A percentile compares a stretch with the other conserved stretches of the same genome.
Evolutionary conservation across 2,329 filamentous ascomycete species (phyloP).

Genomic region (Pyrenophora teres): DNA sequence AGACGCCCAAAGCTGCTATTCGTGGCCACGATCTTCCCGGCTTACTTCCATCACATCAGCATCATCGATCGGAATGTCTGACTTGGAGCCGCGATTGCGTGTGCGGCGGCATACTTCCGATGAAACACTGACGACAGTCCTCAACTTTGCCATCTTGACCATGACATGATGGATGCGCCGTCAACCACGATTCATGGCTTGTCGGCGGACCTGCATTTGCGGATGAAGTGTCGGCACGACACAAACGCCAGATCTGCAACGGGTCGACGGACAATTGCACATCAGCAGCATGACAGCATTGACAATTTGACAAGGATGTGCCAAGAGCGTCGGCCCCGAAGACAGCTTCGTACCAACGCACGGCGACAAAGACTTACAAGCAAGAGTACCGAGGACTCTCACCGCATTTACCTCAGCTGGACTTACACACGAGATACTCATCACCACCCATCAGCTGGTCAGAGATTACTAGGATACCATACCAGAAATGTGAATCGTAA

Average conservation of each 20-base stretch:
- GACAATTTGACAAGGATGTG: not conserved
- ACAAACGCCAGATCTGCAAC: not conserved
- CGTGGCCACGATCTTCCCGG: not conserved
- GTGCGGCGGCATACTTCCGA: slow-evolving; percentile 1
- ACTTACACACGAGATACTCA: too few species aligned
- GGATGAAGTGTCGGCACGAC: slow-evolving; percentile 1
- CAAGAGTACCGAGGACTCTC: too few species aligned
- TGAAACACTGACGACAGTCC: slow-evolving; percentile 7
- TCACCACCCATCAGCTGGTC: too few species aligned
- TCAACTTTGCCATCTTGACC: not conserved
- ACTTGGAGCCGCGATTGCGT: not conserved
- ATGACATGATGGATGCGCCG: slow-evolving; percentile 1
- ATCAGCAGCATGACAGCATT: not conserved
- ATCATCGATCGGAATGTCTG: not conserved
- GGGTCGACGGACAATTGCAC: not conserved
- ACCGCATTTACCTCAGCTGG: too few species aligned
- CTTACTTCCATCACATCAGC: not conserved
- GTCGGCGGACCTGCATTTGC: slow-evolving; percentile 8
- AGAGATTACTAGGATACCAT: too few species aligned
- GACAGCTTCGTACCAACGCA: too few species aligned
- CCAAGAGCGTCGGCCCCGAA: too few species aligned
- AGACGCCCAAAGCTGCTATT: too few species aligned
- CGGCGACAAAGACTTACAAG: too few species aligned
- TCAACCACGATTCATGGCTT: not conserved
- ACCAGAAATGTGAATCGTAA: too few species aligned